phyloP scores from a whole-genome alignment of 2,329 filamentous ascomycete species.

The Paecilomyces variotii region DNA sequence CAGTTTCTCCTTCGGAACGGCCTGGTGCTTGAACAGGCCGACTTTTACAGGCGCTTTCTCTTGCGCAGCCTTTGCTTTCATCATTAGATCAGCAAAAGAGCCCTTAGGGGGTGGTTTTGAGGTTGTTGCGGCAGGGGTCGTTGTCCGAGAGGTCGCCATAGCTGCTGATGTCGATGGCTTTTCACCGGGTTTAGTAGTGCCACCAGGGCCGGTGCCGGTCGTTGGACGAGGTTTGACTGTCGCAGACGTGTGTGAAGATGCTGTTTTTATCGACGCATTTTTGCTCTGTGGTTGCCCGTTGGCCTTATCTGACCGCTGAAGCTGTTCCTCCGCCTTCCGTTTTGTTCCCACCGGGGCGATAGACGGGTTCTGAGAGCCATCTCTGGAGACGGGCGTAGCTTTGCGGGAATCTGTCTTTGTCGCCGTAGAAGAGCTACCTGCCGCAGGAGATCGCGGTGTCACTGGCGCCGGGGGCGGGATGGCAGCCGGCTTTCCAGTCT shows the following conservation, averaged over 20 bases:
- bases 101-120: conserved; percentile 46
- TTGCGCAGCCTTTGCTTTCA: conserved; percentile 48
- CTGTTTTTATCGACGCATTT: conserved; percentile 10
- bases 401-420: conserved; percentile 16
- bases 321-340: conserved; percentile 36
- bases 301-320: conserved; percentile 22
- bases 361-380: conserved; percentile 7
- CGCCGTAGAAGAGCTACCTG: conserved; percentile 15
- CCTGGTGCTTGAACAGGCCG: conserved; percentile 51
- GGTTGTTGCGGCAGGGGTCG: conserved; percentile 11
- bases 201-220: conserved; percentile 4
- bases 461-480: conserved; percentile 14
- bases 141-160: conserved; percentile 10
- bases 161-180: conserved; percentile 15
- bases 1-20: conserved; percentile 45
- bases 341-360: conserved; percentile 23
- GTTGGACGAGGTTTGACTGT: conserved; percentile 12
- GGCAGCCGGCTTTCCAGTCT: conserved; percentile 30
- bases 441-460: conserved; percentile 14
- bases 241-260: conserved; percentile 7
- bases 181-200: conserved; percentile 1
- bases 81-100: conserved; percentile 53
- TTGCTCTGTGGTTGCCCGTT: conserved; percentile 13
- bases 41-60: conserved; percentile 38
- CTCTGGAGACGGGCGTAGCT: conserved; percentile 5